Base-by-base conservation (phyloP, 1,284 basidiomycete genomes). In the Bjerkandera adusta region DNA sequence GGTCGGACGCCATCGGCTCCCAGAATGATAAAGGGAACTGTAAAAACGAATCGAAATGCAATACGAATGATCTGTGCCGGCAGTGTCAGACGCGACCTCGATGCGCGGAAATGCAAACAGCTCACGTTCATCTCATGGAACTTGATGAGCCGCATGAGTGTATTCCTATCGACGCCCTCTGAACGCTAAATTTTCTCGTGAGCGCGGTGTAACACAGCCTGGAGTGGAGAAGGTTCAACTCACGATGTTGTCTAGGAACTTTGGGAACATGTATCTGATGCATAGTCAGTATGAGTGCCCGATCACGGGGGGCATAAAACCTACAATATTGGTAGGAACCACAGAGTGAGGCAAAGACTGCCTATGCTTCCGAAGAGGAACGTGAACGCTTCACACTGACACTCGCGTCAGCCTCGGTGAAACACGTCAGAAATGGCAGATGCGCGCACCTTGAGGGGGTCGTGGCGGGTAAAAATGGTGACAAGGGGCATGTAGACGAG, bases 61-160 rank as follows among this genome's bases (percentile, higher is more conserved):
- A 89, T 66, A 2, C 86, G 85, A 34, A 88, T 76, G 40, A 69
- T 74, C 87, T 89, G 55, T 2, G 45, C 21, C 43, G 33, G 43
- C 36, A 33, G 22, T 11, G 20, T 27, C 11, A 36, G 21, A 25
- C 29, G 30, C 43, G 18, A 10, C 11, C 37, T 5, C 12, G 26
- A 26, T 15, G 5, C 29, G 16, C 24, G 11, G 20, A 36, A n/a
- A 25, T 15, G 6, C 4, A 15, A 4, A 13, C 7, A 30, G 66
- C 83, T 32, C 54, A 89, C 86, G 54, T 90, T 89, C 36, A 89
- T 64, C 58, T 90, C 87, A 35, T 85, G 83, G 60, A 87, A 89
- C 52, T 83, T 88, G 13, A 81, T 83, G 36, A 90, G 65, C 16
- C 85, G 77, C 30, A 87, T 72, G 37, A 89, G 71, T 2, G 83